Evolutionary conservation across 306 rosid genomes (phyloP).

Genomic region (Dalbergia oliveri): DNA sequence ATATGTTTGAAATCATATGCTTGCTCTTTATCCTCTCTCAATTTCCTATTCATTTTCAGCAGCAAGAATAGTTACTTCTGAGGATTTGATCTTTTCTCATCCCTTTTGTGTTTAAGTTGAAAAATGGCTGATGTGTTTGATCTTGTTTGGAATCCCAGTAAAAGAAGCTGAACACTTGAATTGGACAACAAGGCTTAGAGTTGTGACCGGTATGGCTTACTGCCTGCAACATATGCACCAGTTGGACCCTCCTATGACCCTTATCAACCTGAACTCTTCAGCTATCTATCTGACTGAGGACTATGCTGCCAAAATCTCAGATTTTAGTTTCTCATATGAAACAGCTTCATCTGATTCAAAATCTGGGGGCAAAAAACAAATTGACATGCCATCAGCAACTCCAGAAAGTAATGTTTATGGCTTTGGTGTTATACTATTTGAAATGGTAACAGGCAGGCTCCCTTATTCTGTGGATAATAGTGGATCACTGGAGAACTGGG

Average conservation of each 20-base stretch:
- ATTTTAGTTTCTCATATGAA: constrained; percentile 65
- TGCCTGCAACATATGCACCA: constrained; percentile 86
- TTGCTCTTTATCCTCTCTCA: background rate
- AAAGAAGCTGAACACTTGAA: constrained; percentile 91
- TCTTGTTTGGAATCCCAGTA: constrained; percentile 61
- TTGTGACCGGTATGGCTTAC: constrained; percentile 83
- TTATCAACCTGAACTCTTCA: constrained; percentile 68
- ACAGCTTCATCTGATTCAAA: constrained; percentile 47
- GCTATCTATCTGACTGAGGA: constrained; percentile 73
- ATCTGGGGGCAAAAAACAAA: constrained; percentile 39
- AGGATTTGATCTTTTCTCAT: background rate
- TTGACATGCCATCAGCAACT: constrained; percentile 43
- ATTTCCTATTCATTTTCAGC: constrained; percentile 15
- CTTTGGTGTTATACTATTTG: constrained; percentile 83
- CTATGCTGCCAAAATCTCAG: constrained; percentile 80
- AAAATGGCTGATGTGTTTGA: constrained; percentile 41
- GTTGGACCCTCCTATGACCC: constrained; percentile 65
- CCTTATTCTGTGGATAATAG: constrained; percentile 64
- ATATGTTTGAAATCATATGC: background rate
- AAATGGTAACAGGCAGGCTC: constrained; percentile 74
- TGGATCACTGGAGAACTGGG: constrained; percentile 72
- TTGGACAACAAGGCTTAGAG: constrained; percentile 83
- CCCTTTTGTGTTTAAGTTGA: constrained; percentile 20
- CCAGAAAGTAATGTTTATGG: constrained; percentile 67
- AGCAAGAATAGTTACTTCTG: constrained; percentile 8